Evolutionary conservation across 495 filamentous ascomycete genomes (phyloP).

Genomic region (Parmelia sp.): DNA sequence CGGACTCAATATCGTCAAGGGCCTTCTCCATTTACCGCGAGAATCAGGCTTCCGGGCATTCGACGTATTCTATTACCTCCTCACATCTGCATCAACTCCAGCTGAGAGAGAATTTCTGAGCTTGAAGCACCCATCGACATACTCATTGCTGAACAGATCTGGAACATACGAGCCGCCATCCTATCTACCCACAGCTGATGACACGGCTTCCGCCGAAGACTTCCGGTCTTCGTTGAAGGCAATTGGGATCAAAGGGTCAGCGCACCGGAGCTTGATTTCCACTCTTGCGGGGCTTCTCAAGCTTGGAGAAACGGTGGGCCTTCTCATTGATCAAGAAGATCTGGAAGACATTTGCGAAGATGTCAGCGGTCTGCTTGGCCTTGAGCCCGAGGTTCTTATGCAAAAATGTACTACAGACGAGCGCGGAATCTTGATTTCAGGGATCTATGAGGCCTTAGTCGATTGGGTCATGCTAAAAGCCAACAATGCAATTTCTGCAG

Average conservation of each 20-base stretch:
- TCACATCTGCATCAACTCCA: slow-evolving; percentile 81
- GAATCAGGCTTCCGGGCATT: slow-evolving; percentile 88
- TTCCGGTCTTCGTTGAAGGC: slow-evolving; percentile 75
- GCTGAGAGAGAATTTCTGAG: slow-evolving; percentile 90
- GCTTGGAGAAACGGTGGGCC: slow-evolving; percentile 82
- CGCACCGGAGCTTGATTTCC: slow-evolving; percentile 73
- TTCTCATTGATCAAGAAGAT: slow-evolving; percentile 76
- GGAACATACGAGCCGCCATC: slow-evolving; percentile 80
- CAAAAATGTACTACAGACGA: slow-evolving; percentile 76
- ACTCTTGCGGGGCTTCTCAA: slow-evolving; percentile 82
- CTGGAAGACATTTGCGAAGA: slow-evolving; percentile 86
- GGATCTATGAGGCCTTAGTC: slow-evolving; percentile 88
- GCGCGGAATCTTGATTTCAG: slow-evolving; percentile 71
- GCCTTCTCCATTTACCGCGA: slow-evolving; percentile 72
- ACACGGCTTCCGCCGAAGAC: slow-evolving; percentile 88
- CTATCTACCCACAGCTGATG: slow-evolving; percentile 89
- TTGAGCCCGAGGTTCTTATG: slow-evolving; percentile 79
- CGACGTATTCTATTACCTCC: slow-evolving; percentile 94
- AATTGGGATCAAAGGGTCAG: slow-evolving; percentile 84
- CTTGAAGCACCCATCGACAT: slow-evolving; percentile 69
- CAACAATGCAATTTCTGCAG: slow-evolving; percentile 77
- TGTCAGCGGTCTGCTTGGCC: slow-evolving; percentile 73
- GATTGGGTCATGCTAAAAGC: slow-evolving; percentile 89
- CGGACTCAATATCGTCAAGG: slow-evolving; percentile 77
- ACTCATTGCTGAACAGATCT: slow-evolving; percentile 72